Percentiles rank a stretch among this genome's conserved stretches.
Conservation (phyloP, 768 basidiomycete species). For the Coprinopsis cinerea region DNA sequence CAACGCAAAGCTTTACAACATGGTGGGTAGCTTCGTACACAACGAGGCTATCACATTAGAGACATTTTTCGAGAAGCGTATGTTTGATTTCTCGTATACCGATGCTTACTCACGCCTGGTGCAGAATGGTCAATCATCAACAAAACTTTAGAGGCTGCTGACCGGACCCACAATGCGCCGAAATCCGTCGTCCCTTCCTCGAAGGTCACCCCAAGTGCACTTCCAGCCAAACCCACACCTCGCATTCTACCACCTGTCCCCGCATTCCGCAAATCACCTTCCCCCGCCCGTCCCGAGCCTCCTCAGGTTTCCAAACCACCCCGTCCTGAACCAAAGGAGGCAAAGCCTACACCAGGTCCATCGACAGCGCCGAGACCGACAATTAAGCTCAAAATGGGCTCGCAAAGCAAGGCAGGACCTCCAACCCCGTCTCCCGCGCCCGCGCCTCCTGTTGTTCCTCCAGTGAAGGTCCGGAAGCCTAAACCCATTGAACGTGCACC, state of each 20-base stretch:
- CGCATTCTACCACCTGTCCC: conserved; percentile 34
- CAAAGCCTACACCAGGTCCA: conserved; percentile 12
- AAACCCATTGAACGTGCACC: conserved; percentile 32
- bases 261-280: conserved; percentile 28
- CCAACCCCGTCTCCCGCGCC: conserved; percentile 23
- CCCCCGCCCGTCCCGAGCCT: not conserved
- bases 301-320: conserved; percentile 5
- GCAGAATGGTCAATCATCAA: conserved; percentile 85
- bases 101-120: conserved; percentile 1
- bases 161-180: conserved; percentile 35
- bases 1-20: conserved; percentile 87
- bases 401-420: conserved; percentile 29
- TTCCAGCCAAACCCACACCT: conserved; percentile 20
- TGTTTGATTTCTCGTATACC: conserved; percentile 22
- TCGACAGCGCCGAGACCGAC: conserved; percentile 35
- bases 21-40: conserved; percentile 61
- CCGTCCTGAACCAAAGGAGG: conserved; percentile 1
- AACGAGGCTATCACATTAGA: conserved; percentile 74
- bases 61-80: conserved; percentile 80
- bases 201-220: not conserved
- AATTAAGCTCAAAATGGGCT: conserved; percentile 64
- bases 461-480: conserved; percentile 32
- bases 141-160: conserved; percentile 70
- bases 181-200: conserved; percentile 7
- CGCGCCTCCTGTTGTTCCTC: conserved; percentile 27